Evolutionary conservation across 1,284 basidiomycete species (phyloP).

Genomic region (Pterula multifida): DNA sequence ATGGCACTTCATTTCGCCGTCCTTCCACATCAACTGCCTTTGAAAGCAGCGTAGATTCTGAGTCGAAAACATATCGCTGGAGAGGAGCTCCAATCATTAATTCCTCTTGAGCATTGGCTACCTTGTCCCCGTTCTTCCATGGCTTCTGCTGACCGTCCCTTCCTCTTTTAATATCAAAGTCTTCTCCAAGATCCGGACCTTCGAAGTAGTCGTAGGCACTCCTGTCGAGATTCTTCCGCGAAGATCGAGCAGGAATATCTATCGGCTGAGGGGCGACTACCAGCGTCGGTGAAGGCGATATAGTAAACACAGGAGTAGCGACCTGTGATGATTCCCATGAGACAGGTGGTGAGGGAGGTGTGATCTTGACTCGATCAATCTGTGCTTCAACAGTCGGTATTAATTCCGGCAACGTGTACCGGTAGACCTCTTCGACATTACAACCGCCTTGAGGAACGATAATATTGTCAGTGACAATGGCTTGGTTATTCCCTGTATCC

Average conservation of each 20-base stretch:
- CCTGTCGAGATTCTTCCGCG: neutral
- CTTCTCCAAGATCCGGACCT: conserved; percentile 39
- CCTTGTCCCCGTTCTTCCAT: conserved; percentile 4
- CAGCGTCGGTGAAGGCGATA: neutral
- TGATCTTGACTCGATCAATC: neutral
- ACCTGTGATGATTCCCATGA: too few species aligned
- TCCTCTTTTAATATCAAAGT: conserved; percentile 14
- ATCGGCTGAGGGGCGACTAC: neutral
- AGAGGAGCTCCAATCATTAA: too few species aligned
- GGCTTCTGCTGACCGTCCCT: conserved; percentile 7
- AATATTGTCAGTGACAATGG: neutral
- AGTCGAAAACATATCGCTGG: too few species aligned
- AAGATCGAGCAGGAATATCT: neutral
- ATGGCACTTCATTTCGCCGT: too few species aligned
- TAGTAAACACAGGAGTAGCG: neutral
- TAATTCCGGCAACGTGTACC: neutral
- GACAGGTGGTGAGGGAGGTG: neutral
- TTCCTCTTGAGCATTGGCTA: conserved; percentile 6
- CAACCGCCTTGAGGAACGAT: neutral
- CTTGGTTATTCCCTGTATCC: conserved; percentile 13
- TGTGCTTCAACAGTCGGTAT: neutral
- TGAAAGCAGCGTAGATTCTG: too few species aligned
- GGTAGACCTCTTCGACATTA: neutral
- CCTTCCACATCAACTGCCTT: too few species aligned
- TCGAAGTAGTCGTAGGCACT: conserved; percentile 49